phyloP scores from a whole-genome alignment of 352 stramenopile genomes.

The Pythium oligandrum region DNA sequence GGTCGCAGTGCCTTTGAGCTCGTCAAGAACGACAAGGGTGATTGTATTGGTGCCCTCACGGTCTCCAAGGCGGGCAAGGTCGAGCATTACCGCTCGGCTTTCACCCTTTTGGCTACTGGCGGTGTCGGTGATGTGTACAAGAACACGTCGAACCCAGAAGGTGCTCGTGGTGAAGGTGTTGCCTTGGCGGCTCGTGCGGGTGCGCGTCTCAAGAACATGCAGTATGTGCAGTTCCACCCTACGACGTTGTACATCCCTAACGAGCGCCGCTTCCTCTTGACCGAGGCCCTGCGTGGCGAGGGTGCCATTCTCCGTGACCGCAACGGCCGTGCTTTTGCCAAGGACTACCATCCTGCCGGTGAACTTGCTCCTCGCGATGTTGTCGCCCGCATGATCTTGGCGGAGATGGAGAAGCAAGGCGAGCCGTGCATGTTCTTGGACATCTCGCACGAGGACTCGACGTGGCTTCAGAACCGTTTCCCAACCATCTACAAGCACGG shows the following conservation, averaged over 20 bases:
- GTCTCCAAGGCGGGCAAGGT: constrained; percentile 50
- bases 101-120: constrained; percentile 91
- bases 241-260: constrained; percentile 91
- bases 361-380: constrained; percentile 93
- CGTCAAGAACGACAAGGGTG: constrained; percentile 45
- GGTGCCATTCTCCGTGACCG: constrained; percentile 88
- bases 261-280: constrained; percentile 90
- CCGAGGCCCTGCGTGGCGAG: constrained; percentile 90
- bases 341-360: constrained; percentile 89
- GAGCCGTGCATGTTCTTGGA: constrained; percentile 90
- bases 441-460: constrained; percentile 85
- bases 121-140: constrained; percentile 92
- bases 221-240: constrained; percentile 97
- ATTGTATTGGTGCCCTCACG: constrained; percentile 74
- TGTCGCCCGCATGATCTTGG: constrained; percentile 89
- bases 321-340: constrained; percentile 76
- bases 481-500: constrained; percentile 86
- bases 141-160: constrained; percentile 92
- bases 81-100: constrained; percentile 65
- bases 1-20: constrained; percentile 74
- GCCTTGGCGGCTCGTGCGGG: constrained; percentile 75
- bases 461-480: constrained; percentile 86
- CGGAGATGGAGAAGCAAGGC: constrained; percentile 82
- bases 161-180: constrained; percentile 66
- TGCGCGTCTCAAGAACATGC: constrained; percentile 85